Conservation (phyloP, 164 flowering plant species). For the Pachysandra terminalis region DNA sequence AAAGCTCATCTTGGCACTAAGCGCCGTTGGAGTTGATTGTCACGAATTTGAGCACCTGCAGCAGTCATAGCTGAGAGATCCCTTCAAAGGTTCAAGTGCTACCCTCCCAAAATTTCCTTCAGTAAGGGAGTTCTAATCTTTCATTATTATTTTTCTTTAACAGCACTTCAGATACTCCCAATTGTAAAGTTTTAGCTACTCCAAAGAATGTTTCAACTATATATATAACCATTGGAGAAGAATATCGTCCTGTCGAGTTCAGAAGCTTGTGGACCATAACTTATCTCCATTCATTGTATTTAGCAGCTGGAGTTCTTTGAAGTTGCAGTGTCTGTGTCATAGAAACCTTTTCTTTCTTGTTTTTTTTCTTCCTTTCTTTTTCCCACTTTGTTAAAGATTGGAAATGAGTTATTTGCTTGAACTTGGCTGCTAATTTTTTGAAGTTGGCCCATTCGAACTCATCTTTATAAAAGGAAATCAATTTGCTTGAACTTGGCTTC, state of each 20-base stretch:
- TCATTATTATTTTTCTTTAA: conserved; percentile 1
- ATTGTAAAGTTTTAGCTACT: conserved; percentile 1
- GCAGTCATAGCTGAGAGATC: conserved; percentile 27
- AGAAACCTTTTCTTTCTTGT: too few species aligned
- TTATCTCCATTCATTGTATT: conserved; percentile 8
- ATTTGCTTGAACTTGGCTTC: too few species aligned
- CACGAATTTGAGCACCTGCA: conserved; percentile 63
- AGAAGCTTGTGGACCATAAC: neutral
- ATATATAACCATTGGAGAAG: neutral
- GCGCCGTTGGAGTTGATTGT: conserved; percentile 72
- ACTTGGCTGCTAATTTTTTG: too few species aligned
- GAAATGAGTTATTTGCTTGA: too few species aligned
- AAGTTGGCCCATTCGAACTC: too few species aligned
- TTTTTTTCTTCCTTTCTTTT: too few species aligned
- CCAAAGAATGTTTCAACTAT: neutral
- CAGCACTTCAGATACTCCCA: neutral
- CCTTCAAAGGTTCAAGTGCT: conserved; percentile 1
- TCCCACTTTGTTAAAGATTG: too few species aligned
- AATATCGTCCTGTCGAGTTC: neutral
- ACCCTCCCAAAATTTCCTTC: neutral
- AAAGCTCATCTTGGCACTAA: conserved; percentile 55
- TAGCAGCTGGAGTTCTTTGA: conserved; percentile 8
- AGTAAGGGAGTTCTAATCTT: conserved; percentile 6
- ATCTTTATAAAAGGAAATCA: too few species aligned
- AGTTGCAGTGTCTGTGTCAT: too few species aligned